phyloP scores from a whole-genome alignment of 345 rosid species.

The Noccaea caerulescens region DNA sequence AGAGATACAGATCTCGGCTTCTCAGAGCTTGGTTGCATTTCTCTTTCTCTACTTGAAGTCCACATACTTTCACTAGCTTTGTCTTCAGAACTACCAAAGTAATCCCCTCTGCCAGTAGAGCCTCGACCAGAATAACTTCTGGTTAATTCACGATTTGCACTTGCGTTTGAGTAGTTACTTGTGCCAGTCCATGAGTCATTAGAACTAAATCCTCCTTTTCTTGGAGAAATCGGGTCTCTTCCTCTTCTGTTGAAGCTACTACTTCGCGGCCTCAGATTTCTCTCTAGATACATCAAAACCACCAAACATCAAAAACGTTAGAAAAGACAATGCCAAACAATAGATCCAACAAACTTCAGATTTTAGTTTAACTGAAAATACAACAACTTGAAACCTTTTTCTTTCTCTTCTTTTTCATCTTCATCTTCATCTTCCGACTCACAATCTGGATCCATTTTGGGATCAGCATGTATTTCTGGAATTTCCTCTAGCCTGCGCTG shows the following conservation, averaged over 20 bases:
- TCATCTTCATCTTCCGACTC: constrained; percentile 87
- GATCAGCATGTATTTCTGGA: constrained; percentile 95
- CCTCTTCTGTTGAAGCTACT: constrained; percentile 70
- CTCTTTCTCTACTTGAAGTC: constrained; percentile 66
- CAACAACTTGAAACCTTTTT: constrained; percentile 57
- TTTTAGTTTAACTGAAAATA: neutral
- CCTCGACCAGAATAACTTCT: constrained; percentile 73
- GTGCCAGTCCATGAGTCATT: constrained; percentile 72
- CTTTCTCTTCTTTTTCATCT: constrained; percentile 64
- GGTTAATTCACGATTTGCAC: constrained; percentile 60
- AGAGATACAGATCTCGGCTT: constrained; percentile 55
- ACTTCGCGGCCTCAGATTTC: constrained; percentile 59
- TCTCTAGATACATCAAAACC: constrained; percentile 55
- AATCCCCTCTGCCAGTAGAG: constrained; percentile 59
- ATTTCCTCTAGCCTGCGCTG: constrained; percentile 89
- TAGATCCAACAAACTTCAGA: constrained; percentile 12
- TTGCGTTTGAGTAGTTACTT: constrained; percentile 55
- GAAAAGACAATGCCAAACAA: constrained; percentile 22
- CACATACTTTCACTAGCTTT: constrained; percentile 55
- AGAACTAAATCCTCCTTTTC: constrained; percentile 61
- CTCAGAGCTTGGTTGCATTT: constrained; percentile 60
- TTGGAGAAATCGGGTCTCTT: constrained; percentile 81
- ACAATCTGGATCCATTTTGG: constrained; percentile 96
- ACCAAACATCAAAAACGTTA: constrained; percentile 32
- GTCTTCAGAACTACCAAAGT: constrained; percentile 58